phyloP scores from a whole-genome alignment of 768 basidiomycete genomes.

The Trametes gibbosa region DNA sequence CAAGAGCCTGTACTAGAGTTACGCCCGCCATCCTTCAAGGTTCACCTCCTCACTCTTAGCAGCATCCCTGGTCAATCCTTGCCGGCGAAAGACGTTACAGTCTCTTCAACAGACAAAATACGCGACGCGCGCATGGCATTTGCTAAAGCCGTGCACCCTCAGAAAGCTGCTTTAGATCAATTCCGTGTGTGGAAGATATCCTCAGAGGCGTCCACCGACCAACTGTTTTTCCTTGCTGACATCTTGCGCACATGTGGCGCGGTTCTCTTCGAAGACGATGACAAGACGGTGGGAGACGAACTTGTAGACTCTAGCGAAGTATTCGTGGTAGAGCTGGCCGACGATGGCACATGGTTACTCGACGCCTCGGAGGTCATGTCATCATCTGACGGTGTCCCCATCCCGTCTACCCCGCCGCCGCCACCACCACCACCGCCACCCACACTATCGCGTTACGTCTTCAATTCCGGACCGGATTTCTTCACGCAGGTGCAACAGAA shows the following conservation, averaged over 20 bases:
- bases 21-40: constrained; percentile 62
- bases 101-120: constrained; percentile 22
- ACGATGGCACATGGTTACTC: constrained; percentile 56
- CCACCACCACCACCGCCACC: constrained; percentile 13
- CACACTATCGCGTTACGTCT: constrained; percentile 34
- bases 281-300: constrained; percentile 56
- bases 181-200: constrained; percentile 67
- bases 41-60: constrained; percentile 26
- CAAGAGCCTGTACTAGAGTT: constrained; percentile 64
- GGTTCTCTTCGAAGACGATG: constrained; percentile 44
- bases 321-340: constrained; percentile 76
- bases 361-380: constrained; percentile 27
- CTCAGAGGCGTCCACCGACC: constrained; percentile 14
- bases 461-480: constrained; percentile 52
- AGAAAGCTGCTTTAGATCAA: constrained; percentile 7
- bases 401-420: not conserved
- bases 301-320: constrained; percentile 59
- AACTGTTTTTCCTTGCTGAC: constrained; percentile 15
- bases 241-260: constrained; percentile 23
- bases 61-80: constrained; percentile 5
- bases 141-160: constrained; percentile 7
- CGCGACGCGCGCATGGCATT: constrained; percentile 14
- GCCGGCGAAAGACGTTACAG: constrained; percentile 6
- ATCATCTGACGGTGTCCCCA: not conserved
- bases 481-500: constrained; percentile 35